Evolutionary conservation across 495 filamentous ascomycete genomes (phyloP), one percentile per base, ranked within the genome.

Genomic region (Hypoxylon intermedium): DNA sequence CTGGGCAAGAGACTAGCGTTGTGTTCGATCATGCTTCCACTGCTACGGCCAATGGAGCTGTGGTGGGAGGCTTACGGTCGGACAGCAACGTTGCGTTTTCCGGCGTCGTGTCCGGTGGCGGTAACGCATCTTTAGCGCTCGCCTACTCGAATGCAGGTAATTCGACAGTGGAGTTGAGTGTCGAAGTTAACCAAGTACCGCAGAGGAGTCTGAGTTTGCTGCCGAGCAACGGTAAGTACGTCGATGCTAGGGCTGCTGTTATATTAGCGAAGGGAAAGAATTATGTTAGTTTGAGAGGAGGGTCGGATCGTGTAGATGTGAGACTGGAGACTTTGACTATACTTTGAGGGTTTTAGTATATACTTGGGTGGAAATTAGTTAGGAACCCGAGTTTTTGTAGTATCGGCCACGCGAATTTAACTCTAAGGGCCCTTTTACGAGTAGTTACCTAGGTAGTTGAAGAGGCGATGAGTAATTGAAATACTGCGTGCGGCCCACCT

Each of bases 21-120:
- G n/a, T 63, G 9, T 69, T 65, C 23, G 72, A 75, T 43, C 53
- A 51, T 6, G 9, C 38, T 7, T 73, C 70, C 7, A 58, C 12
- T 19, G 65, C 63, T 9, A 68, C 71, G 23, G 21, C 16, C 3
- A 75, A 73, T 19, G 67, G 72, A 12, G 71, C 71, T 13, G 72
- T 75, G n/a, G 72, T 72, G n/a, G 69, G 67, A 26, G 52, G 49
- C 0, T 20, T 67, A 31, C 40, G 26, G 12, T 21, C 54, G 12
- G 67, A 72, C 26, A 75, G 71, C 33, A 55, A 49, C 12, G 60
- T 72, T n/a, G 68, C 67, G 9, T 71, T 75, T 42, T 71, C 71
- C 5, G 72, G 72, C 5, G 61, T 73, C 34, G 19, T 62, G 40
- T 67, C 61, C 9, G 42, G 40, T 11, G 65, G 63, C 15, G 52